Conservation (phyloP, 1,284 basidiomycete genomes). For the Cerrena zonata region DNA sequence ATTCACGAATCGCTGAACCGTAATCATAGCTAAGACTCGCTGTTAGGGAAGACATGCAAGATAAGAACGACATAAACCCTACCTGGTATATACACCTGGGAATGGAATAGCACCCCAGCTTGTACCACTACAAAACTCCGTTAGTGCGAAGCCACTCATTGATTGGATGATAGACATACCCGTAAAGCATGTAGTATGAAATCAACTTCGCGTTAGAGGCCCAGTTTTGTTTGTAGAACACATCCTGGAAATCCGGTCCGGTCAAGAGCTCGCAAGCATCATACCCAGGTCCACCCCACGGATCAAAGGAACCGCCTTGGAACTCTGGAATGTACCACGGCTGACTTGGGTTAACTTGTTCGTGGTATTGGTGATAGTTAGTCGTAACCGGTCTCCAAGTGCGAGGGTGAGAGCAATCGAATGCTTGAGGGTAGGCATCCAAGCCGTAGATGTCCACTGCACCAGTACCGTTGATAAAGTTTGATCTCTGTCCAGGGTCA, state of each 20-base stretch:
- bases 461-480: constrained; percentile 67
- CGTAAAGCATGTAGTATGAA: constrained; percentile 76
- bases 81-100: constrained; percentile 54
- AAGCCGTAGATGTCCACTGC: constrained; percentile 49
- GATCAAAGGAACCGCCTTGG: constrained; percentile 58
- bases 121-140: constrained; percentile 66
- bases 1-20: constrained; percentile 61
- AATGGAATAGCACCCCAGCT: constrained; percentile 74
- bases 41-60: constrained; percentile 23
- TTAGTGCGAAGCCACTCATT: too few species aligned
- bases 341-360: constrained; percentile 48
- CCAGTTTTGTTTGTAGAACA: constrained; percentile 72
- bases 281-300: constrained; percentile 67
- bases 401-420: constrained; percentile 65
- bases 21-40: constrained; percentile 53
- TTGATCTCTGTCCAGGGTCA: constrained; percentile 51
- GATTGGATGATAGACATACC: too few species aligned
- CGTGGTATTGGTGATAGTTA: constrained; percentile 57
- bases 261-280: constrained; percentile 51
- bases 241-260: constrained; percentile 65
- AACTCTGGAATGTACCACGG: constrained; percentile 61
- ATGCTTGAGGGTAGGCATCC: constrained; percentile 67
- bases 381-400: constrained; percentile 53
- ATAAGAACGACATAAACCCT: constrained; percentile 8
- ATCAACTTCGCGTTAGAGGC: constrained; percentile 72